Conservation (phyloP, 805 yeast genomes). For the Candida boleticola region DNA sequence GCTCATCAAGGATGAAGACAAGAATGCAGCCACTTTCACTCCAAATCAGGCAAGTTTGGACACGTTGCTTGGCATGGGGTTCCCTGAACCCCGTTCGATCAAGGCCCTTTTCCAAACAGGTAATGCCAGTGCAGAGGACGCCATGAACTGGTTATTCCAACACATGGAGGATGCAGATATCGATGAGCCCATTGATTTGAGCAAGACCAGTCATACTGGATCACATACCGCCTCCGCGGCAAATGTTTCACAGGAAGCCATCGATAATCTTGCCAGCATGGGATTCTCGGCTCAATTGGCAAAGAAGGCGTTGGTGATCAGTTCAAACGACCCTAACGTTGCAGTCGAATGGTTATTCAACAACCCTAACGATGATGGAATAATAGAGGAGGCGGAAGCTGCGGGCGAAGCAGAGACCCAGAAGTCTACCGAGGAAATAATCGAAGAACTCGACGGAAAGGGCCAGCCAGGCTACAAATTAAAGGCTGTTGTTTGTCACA, state of each 20-base stretch:
- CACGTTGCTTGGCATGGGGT: slow-evolving; percentile 80
- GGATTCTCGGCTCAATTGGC: slow-evolving; percentile 71
- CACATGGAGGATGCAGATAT: slow-evolving; percentile 85
- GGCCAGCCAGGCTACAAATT: slow-evolving; percentile 43
- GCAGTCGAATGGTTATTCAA: slow-evolving; percentile 91
- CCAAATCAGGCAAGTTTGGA: slow-evolving; percentile 58
- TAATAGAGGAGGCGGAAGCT: slow-evolving; percentile 29
- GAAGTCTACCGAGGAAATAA: slow-evolving; percentile 17
- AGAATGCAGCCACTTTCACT: slow-evolving; percentile 29
- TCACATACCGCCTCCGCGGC: slow-evolving; percentile 12
- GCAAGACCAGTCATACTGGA: slow-evolving; percentile 3
- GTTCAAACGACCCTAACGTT: slow-evolving; percentile 59
- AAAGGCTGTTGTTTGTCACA: slow-evolving; percentile 77
- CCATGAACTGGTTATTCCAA: slow-evolving; percentile 87
- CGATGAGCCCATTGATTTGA: slow-evolving; percentile 52
- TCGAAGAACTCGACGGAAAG: slow-evolving; percentile 11
- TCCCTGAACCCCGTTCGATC: slow-evolving; percentile 60
- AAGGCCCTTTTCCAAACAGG: slow-evolving; percentile 75
- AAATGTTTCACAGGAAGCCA: slow-evolving; percentile 32
- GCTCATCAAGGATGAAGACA: slow-evolving; percentile 8
- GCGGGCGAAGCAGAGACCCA: slow-evolving; percentile 10
- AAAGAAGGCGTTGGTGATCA: slow-evolving; percentile 66
- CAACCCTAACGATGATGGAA: slow-evolving; percentile 78
- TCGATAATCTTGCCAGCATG: slow-evolving; percentile 61
- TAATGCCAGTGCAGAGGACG: slow-evolving; percentile 61